These are phyloP conservation scores for Emericellopsis atlantica DNA, from an alignment of 2,329 filamentous ascomycete genomes.

Conservation along the genomic window DNA sequence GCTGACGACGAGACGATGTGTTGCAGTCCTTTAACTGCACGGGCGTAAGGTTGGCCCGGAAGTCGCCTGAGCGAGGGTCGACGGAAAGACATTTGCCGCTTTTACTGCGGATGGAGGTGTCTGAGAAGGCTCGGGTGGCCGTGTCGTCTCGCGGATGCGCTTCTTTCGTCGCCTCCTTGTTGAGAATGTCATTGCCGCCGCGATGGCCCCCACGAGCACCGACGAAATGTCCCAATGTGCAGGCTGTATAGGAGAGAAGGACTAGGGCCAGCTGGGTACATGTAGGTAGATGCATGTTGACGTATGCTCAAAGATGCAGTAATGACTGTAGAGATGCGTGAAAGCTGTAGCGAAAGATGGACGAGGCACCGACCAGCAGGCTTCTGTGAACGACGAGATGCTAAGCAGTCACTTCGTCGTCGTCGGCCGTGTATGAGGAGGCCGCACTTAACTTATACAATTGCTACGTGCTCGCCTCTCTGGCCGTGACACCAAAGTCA, in stretches of 20 bases:
- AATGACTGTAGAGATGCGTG: neutral
- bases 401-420: neutral
- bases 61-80: constrained; percentile 32
- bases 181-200: constrained; percentile 25
- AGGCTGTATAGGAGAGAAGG: neutral
- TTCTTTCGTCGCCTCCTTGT: constrained; percentile 28
- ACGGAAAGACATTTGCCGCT: constrained; percentile 32
- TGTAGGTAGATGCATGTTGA: too few species aligned
- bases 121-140: constrained; percentile 28
- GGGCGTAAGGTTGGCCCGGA: constrained; percentile 32
- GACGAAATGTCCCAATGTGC: neutral
- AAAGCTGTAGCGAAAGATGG: neutral
- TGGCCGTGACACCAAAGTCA: neutral
- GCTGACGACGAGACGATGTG: constrained; percentile 23
- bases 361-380: neutral
- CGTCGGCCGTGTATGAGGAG: neutral
- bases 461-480: neutral
- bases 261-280: neutral
- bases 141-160: constrained; percentile 29
- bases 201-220: constrained; percentile 3
- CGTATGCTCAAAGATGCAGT: neutral
- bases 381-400: neutral
- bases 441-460: neutral
- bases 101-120: constrained; percentile 29
- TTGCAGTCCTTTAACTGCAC: constrained; percentile 27